Base-by-base conservation (phyloP, 1,284 basidiomycete genomes). In the Boletellus sp. region DNA sequence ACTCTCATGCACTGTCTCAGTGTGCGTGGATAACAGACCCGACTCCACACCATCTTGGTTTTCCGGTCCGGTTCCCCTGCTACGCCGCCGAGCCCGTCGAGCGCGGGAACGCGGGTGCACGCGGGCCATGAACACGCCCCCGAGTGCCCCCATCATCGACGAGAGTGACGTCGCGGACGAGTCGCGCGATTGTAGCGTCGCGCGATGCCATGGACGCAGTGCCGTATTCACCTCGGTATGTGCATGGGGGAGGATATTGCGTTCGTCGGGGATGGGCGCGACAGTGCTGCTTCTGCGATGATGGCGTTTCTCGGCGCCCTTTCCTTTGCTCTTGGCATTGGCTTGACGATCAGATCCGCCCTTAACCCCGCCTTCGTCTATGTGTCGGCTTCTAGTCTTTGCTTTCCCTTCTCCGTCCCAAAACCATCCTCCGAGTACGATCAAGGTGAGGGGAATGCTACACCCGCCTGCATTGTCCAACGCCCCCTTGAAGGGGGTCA, bases 391-490 rank as follows among this genome's bases (percentile, higher is more conserved):
- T 43, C 45, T 55, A 2, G 2, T 18, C 47, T n/a, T 71, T 64
- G 7, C 4, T 4, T 51, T 43, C 56, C 47, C 10, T 6, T 54
- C 55, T 3, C 46, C 59, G 24, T 60, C 71, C 65, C 89, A 86
- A 70, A 97, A 97, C 76, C 95, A 97, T 8, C 91, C 93, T 16
- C 94, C 94, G 40, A 97, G 84, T 8, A 97, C 93, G 54, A 97
- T 80, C 36, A 97, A 76, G 3, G 94, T 97, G 22, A 97, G 67
- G 0, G 94, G 94, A 58, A 97, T 87, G 0, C 89, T 91, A 62
- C 91, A 94, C 59, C 80, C 82, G 2, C 92, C 91, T 0, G 89
- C 86, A 24, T 77, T 74, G 21, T 75, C 77, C 55, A 95, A 72
- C 0, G 91, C 88, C 42, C 83, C 81, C 61, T 86, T 89, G 51